Base-by-base conservation (phyloP, 768 basidiomycete genomes). In the Saitozyma podzolica region DNA sequence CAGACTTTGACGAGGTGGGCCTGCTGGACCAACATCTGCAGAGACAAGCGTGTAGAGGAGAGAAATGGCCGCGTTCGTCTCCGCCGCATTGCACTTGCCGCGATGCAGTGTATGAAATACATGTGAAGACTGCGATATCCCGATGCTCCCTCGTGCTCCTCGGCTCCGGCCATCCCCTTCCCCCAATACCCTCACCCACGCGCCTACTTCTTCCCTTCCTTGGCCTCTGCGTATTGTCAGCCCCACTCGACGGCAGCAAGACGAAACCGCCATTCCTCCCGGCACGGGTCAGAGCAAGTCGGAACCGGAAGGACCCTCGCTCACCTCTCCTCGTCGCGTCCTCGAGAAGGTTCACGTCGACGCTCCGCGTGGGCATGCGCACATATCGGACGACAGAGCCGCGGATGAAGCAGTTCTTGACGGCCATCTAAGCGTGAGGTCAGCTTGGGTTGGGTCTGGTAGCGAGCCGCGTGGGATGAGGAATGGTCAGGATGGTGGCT, bases 301-400 rank as follows among this genome's bases (percentile, higher is more conserved):
- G 6, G 9, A 16, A 10, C 59, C 10, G 43, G 9, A 37, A 51
- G 17, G 40, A 3, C 11, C 13, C 9, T 40, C 61, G 66, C 80
- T 67, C 55, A 96, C 95, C 96, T 86, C 95, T 84, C 78, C 96
- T 84, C 42, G 95, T 97, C 40, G 95, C 95, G 78, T 99, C 95
- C 81, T 99, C 95, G 47, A 99, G 79, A 56, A 98, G 80, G 69
- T 94, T 92, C 2, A 92, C 96, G 80, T 99, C 96, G 62, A 99
- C 92, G 64, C 90, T 89, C 66, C 90, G 88, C 29, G 91, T 87
- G 3, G 92, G 92, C 59, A 99, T 83, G 77, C 95, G 91, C 17
- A 98, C 96, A 74, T 99, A 99, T 68, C 96, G 89, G 56, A 99
- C 94, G 13, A 98, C 96, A 16, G 92, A 95, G 66, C 96, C 96